These are phyloP conservation scores for Heterobasidion annosum DNA, from an alignment of 1,284 basidiomycete species.

Conservation along the genomic window DNA sequence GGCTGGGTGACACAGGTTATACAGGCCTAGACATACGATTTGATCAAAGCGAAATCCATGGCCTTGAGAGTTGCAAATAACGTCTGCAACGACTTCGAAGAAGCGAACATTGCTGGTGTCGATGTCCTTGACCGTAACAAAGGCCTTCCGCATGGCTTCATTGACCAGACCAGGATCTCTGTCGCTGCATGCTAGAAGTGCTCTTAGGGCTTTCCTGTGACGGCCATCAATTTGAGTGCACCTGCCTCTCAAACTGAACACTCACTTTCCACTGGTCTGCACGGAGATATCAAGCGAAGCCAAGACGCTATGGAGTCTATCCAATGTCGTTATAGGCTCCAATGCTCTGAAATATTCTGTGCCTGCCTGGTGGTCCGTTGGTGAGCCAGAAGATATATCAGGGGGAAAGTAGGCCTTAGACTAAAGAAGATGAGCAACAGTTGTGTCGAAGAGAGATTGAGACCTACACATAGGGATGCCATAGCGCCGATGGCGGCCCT, in stretches of 20 bases:
- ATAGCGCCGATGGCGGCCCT: slow-evolving; percentile 76
- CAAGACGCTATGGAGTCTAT: slow-evolving; percentile 60
- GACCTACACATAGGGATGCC: slow-evolving; percentile 76
- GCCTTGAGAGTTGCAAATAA: slow-evolving; percentile 49
- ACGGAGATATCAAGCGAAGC: slow-evolving; percentile 44
- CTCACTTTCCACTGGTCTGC: slow-evolving; percentile 56
- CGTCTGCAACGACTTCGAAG: slow-evolving; percentile 75
- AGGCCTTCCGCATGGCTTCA: slow-evolving; percentile 66
- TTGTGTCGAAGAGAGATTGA: not conserved
- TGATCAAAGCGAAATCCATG: slow-evolving; percentile 71
- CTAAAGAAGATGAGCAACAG: slow-evolving; percentile 25
- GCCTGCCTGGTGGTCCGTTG: slow-evolving; percentile 39
- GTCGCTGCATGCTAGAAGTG: slow-evolving; percentile 57
- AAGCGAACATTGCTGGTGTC: slow-evolving; percentile 54
- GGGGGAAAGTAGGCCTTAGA: slow-evolving; percentile 68
- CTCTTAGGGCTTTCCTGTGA: slow-evolving; percentile 68
- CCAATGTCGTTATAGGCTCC: slow-evolving; percentile 42
- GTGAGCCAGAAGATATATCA: slow-evolving; percentile 49
- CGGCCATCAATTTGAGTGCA: slow-evolving; percentile 10
- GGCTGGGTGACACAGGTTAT: slow-evolving; percentile 78
- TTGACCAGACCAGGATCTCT: slow-evolving; percentile 56
- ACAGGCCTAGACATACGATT: slow-evolving; percentile 72
- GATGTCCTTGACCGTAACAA: slow-evolving; percentile 48
- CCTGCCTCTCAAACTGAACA: slow-evolving; percentile 3
- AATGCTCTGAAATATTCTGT: slow-evolving; percentile 46